Base-by-base conservation (phyloP, 371 early-diverging fungal genomes). In the Actinomortierella wolfii region DNA sequence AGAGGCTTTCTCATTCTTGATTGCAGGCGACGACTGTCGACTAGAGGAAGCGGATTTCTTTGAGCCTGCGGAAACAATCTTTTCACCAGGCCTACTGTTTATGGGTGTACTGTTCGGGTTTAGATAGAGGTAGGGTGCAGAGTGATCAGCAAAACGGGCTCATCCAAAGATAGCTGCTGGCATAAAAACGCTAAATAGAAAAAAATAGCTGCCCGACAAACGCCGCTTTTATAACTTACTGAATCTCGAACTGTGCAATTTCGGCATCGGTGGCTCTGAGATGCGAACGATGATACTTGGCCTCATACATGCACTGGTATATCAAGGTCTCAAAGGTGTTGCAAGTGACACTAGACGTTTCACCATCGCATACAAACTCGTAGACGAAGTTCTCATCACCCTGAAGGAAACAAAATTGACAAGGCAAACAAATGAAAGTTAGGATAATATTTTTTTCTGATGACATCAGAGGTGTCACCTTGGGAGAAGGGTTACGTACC, bases 291-390 rank as follows among this genome's bases (percentile, higher is more conserved):
- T 70, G 57, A 29, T 76, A 57, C 58, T 79, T 77, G 48, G 87
- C 83, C 63, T 90, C 88, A 71, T 82, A 92, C 79, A 88, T 86
- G 64, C 91, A 92, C 44, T 83, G 74, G 48, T 85, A 87, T 13
- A 86, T 64, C 3, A 85, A 78, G 44, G 69, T 54, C 52, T 90
- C 89, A 62, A 93, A 88, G 25, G 82, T 64, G 24, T 77, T 76
- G 18, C 79, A 56, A 21, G 79, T 77, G 14, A 76, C 63, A 1
- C 54, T 69, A 6, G 76, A 75, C 2, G 75, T 74, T 20, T 64
- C 61, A 23, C 70, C 60, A 51, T 83, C 85, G 43, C 80, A 76
- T 8, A 79, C 81, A 68, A 68, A 79, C 56, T 80, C 79, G 54
- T 71, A 77, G 18, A 57, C 61, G 6, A 69, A 49, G 24, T 61